Conservation (phyloP, 2,329 filamentous ascomycete genomes). For the Setomelanomma holmii region DNA sequence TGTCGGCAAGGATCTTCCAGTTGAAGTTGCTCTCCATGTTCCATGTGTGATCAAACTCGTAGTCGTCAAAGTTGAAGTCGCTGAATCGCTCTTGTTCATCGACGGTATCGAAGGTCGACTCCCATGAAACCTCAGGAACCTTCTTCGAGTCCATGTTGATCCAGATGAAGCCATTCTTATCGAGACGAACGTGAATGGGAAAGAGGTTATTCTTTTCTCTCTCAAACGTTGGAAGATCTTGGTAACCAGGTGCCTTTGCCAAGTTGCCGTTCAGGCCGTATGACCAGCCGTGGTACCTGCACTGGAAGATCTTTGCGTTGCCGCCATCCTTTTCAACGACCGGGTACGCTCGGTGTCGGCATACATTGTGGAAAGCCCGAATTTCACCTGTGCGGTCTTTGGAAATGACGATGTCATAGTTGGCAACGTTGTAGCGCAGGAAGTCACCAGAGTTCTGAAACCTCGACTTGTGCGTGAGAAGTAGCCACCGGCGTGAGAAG, state of each 20-base stretch:
- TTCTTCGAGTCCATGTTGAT: slow-evolving; percentile 47
- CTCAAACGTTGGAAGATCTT: slow-evolving; percentile 49
- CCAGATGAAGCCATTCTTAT: slow-evolving; percentile 45
- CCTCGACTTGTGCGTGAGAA: slow-evolving; percentile 61
- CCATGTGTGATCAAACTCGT: slow-evolving; percentile 55
- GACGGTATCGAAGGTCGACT: slow-evolving; percentile 37
- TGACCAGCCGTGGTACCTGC: slow-evolving; percentile 58
- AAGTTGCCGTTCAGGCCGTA: slow-evolving; percentile 54
- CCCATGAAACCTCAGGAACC: slow-evolving; percentile 38
- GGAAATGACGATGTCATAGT: slow-evolving; percentile 53
- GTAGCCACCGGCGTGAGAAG: slow-evolving; percentile 63
- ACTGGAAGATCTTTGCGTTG: slow-evolving; percentile 50
- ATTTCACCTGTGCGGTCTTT: slow-evolving; percentile 47
- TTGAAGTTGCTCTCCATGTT: slow-evolving; percentile 42
- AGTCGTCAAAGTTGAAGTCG: slow-evolving; percentile 48
- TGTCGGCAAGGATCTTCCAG: slow-evolving; percentile 56
- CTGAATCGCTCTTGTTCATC: slow-evolving; percentile 45
- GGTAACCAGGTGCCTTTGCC: slow-evolving; percentile 54
- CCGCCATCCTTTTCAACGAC: slow-evolving; percentile 49
- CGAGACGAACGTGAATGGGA: slow-evolving; percentile 43
- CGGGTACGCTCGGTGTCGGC: slow-evolving; percentile 55
- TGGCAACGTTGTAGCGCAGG: slow-evolving; percentile 56
- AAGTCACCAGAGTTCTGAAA: slow-evolving; percentile 63
- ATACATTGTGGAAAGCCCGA: slow-evolving; percentile 55
- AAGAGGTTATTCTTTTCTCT: slow-evolving; percentile 47